These are phyloP conservation scores for sorghum (Sorghum bicolor) DNA, from an alignment of 176 grass and related monocot species.

Conservation along the genomic window Sorghum_bicolor_NCBIv3 NC_012873.2:68214501-68215000, in stretches of 20 bases:
- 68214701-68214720: conserved; percentile 54
- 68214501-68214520: conserved; percentile 65
- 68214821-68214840: neutral
- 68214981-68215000: conserved; percentile 74
- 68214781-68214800: conserved; percentile 50
- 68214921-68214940: conserved; percentile 56
- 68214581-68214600: conserved; percentile 56
- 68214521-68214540: conserved; percentile 96
- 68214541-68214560: conserved; percentile 78
- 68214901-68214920: conserved; percentile 52
- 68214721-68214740: conserved; percentile 93
- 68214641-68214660: conserved; percentile 90
- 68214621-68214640: conserved; percentile 91
- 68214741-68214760: conserved; percentile 55
- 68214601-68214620: conserved; percentile 68
- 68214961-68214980: conserved; percentile 41
- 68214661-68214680: conserved; percentile 65
- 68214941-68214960: conserved; percentile 59
- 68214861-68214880: neutral
- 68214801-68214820: conserved; percentile 43
- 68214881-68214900: conserved; percentile 49
- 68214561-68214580: conserved; percentile 51
- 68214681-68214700: conserved; percentile 16
- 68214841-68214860: too few species aligned
- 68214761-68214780: conserved; percentile 55